Base-by-base conservation (phyloP, 2,329 filamentous ascomycete species). In the Sclerotinia minor region DNA sequence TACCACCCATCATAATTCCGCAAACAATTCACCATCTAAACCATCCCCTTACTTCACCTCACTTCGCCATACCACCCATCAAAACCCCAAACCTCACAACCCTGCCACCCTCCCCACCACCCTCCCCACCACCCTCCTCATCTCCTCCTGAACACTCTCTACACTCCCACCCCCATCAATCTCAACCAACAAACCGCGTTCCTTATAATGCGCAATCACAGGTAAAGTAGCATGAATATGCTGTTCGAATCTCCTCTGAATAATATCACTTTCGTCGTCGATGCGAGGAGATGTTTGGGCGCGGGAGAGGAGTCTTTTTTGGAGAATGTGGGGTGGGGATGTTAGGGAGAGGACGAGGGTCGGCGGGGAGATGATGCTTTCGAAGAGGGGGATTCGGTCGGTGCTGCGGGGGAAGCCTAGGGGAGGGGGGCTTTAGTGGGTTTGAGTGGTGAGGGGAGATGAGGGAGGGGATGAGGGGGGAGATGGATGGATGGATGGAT, bases 121-220 rank as follows among this genome's bases (percentile, higher is more conserved):
- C 21, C 8, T 35, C 35, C 8, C 3, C 24, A 66, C 13, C 5
- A 11, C 17, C 19, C 11, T 17, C 44, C 38, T 5, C 8, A 66
- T 17, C 53, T 66, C 44, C 24, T 15, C 24, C 41, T 45, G n/a
- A 0, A 59, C 44, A 11, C 8, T n/a, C 45, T 44, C 41, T 4
- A 65, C 53, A 38, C 19, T 38, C 41, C 41, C 35, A 38, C 35
- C 17, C 7, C 32, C 64, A 66, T 66, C 53, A 29, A 66, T 59
- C 41, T 60, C 45, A 19, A 15, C 54, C 7, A 60, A 17, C 32
- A 66, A n/a, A 1, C 19, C 32, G 24, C 32, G 64, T 15, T n/a
- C 32, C 7, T 17, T 26, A 32, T 60, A 66, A 44, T 59, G 32
- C 7, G 24, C 54, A 52, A 66, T 35, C 29, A 66, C 64, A 24